Base-by-base conservation (phyloP, 331 rosid genomes). In the Stylosanthes scabra region DNA sequence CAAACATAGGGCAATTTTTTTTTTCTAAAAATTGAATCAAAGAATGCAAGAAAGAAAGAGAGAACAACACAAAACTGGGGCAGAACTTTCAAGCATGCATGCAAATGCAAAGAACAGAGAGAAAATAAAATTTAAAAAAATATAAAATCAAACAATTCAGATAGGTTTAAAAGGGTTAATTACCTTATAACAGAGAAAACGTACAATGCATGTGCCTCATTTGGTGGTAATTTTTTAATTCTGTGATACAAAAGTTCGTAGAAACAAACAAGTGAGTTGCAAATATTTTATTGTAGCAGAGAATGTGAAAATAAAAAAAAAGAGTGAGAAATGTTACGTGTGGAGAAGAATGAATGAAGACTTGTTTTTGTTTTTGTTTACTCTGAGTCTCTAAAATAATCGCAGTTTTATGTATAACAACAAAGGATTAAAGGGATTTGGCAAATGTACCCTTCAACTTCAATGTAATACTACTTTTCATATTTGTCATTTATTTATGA, bases 21-120 rank as follows among this genome's bases (percentile, higher is more conserved):
- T 31, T 20, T 20, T 20, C 25, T 20, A 20, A 20, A 20, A 20
- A 20, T 20, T 20, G 25, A 20, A 20, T 20, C 1, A 20, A 20
- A 20, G 25, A 20, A 20, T 20, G 25, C 25, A 20, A 20, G 25
- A 20, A 20, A 20, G 25, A 20, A 20, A 20, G 25, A 20, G 25
- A 20, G 25, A 20, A 20, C 25, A 20, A 20, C 25, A 20, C 25
- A 20, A 20, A 20, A 20, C 1, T 20, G 25, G 25, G 25, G 25
- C 25, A 20, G 25, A 20, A 20, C 25, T 20, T 20, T 20, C 25
- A 20, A 20, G 25, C 25, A 20, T 51, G 76, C 81, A 77, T 69
- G 76, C 71, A 69, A 34, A 59, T 76, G 66, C 39, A 14, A 27
- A 41, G 28, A 28, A 29, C 34, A 14, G 25, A 20, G 1, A 20